phyloP scores from a whole-genome alignment of 2,329 filamentous ascomycete genomes.

The Neonectria faginata region DNA sequence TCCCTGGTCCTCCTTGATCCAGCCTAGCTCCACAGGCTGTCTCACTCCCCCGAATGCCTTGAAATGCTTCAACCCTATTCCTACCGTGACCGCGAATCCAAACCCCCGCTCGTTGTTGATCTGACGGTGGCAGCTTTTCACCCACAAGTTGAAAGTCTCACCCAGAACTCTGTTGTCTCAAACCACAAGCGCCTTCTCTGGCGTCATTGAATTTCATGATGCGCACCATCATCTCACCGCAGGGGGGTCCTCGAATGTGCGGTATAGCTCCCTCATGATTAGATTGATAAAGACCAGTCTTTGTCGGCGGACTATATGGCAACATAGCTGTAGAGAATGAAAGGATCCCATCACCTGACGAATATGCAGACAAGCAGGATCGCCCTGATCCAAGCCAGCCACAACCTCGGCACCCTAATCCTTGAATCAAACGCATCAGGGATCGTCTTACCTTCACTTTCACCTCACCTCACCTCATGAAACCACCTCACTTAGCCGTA shows the following conservation, averaged over 20 bases:
- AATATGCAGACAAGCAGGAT: constrained; percentile 1
- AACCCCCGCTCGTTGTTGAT: neutral
- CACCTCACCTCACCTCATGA: constrained; percentile 5
- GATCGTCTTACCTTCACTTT: constrained; percentile 6
- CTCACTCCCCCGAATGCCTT: constrained; percentile 13
- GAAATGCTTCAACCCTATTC: constrained; percentile 5
- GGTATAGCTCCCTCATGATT: neutral
- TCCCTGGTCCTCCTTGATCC: constrained; percentile 2
- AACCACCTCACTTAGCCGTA: neutral
- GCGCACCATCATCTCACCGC: neutral
- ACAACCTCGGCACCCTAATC: constrained; percentile 4
- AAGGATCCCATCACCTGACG: neutral
- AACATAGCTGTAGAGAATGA: neutral
- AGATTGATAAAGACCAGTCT: neutral
- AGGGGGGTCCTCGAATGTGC: neutral
- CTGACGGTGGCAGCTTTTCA: constrained; percentile 13
- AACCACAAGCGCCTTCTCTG: neutral
- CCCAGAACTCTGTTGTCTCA: neutral
- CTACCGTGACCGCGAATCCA: constrained; percentile 10
- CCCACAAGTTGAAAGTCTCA: neutral
- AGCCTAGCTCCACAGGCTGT: constrained; percentile 16
- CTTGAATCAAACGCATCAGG: neutral
- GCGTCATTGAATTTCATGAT: neutral
- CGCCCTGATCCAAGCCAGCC: constrained; percentile 5
- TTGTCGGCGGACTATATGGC: neutral